Evolutionary conservation across 2,329 filamentous ascomycete genomes (phyloP), one percentile per base, ranked within the genome.

Genomic region (Podosphaera leucotricha): DNA sequence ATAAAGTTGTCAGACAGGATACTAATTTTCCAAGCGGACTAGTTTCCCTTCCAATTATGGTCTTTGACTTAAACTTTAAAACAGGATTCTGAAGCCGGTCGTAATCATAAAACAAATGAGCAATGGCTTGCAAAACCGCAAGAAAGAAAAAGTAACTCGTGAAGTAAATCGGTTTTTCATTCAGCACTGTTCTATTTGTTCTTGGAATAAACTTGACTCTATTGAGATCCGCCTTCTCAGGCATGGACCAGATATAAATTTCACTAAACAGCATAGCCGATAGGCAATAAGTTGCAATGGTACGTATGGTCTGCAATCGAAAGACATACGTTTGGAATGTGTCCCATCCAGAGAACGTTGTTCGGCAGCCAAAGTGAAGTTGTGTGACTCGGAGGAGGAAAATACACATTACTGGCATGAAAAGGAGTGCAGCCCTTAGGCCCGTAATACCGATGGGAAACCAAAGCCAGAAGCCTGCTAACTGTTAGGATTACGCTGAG

Each of bases 351-450:
- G 80, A 83, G 46, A 67, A 65, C 35, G 80, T 78, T 16, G 80
- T 86, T 56, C 80, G 71, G 47, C 71, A 60, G 52, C 80, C 80
- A 49, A 80, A 69, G 57, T 87, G 83, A 61, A 85, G 76, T 59
- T 86, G 79, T 38, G 80, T 76, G 55, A 94, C 83, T 55, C 86
- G 82, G 43, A 94, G 71, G 52, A 93, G 70, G 62, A 92, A 81
- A 52, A 94, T 70, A 46, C 75, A 66, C 47, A 94, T 71, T 47
- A 74, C 75, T 53, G 77, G 79, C 48, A 80, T 64, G 62, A 86
- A 87, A 50, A 94, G 71, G 49, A 84, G 68, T 15, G 77, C 57
- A 5, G 83, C 72, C 53, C 85, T 79, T 45, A 92, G 60, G 47
- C 82, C 84, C 38, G 79, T 73, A 45, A 69, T 68, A 43, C 84